These are phyloP conservation scores for Citrus reticulata DNA, from an alignment of 345 rosid species.

Conservation along the genomic window DNA sequence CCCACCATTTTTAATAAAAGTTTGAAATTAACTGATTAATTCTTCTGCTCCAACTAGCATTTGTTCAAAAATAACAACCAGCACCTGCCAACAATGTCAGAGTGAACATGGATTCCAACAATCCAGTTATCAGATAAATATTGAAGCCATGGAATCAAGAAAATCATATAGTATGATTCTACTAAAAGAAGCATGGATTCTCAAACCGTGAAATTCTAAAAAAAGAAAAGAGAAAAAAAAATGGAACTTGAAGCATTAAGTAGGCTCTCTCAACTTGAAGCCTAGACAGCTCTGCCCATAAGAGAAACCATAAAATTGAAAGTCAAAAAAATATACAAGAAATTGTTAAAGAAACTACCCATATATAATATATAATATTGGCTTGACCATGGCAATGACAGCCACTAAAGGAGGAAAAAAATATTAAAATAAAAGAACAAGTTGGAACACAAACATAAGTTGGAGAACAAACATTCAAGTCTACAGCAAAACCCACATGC, in stretches of 20 bases:
- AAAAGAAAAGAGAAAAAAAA: not conserved
- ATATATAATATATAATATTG: not conserved
- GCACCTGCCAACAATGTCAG: conserved; percentile 16
- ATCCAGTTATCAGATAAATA: not conserved
- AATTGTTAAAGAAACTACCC: not conserved
- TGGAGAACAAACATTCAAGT: not conserved
- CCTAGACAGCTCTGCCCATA: not conserved
- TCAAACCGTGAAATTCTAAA: not conserved
- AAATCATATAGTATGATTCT: not conserved
- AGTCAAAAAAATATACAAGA: not conserved
- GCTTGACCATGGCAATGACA: not conserved
- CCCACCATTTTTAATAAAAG: conserved; percentile 29
- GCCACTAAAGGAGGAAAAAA: not conserved
- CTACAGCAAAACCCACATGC: conserved; percentile 7
- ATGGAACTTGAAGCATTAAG: not conserved
- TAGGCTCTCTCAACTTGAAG: not conserved
- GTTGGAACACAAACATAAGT: not conserved
- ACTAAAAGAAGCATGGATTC: not conserved
- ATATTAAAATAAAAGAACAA: not conserved
- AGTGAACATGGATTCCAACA: conserved; percentile 15
- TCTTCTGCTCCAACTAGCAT: conserved; percentile 21
- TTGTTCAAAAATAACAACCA: not conserved
- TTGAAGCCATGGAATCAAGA: not conserved
- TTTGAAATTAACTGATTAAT: conserved; percentile 9
- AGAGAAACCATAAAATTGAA: not conserved